These are phyloP conservation scores for Porodaedalea pini DNA, from an alignment of 1,284 basidiomycete species.

Conservation along the genomic window DNA sequence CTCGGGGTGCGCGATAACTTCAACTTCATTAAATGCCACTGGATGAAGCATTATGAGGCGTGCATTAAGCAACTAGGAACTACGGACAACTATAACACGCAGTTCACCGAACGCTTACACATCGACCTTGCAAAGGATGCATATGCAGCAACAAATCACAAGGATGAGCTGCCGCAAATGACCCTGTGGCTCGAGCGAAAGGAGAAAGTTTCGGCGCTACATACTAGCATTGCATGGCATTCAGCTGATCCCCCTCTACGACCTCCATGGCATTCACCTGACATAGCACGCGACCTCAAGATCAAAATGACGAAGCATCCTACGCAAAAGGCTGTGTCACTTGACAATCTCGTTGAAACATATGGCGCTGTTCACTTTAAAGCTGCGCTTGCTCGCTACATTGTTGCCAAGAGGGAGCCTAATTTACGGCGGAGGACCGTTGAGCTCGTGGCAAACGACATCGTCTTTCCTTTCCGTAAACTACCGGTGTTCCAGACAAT, in stretches of 20 bases:
- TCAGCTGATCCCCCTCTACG: neutral
- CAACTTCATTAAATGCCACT: slow-evolving; percentile 33
- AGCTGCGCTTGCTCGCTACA: too few relatives aligned
- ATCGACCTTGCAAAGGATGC: slow-evolving; percentile 29
- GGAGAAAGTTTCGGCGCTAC: neutral
- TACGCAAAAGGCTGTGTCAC: neutral
- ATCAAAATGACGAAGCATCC: neutral
- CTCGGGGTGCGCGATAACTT: slow-evolving; percentile 30
- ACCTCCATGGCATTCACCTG: neutral
- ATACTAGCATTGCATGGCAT: neutral
- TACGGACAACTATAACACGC: slow-evolving; percentile 34
- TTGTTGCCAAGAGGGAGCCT: too few relatives aligned
- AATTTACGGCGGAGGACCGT: too few relatives aligned
- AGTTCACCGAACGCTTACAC: slow-evolving; percentile 29
- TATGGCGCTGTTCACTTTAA: too few relatives aligned
- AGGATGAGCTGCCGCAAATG: slow-evolving; percentile 34
- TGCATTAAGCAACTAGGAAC: slow-evolving; percentile 30
- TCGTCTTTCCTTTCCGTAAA: neutral
- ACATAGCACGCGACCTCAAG: neutral
- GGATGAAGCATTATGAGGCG: slow-evolving; percentile 30
- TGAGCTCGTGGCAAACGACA: too few relatives aligned
- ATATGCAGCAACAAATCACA: slow-evolving; percentile 27
- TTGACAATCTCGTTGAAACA: neutral
- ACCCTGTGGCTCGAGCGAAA: slow-evolving; percentile 30
- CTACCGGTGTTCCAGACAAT: neutral